Percentiles rank a stretch among this genome's conserved stretches.
These are phyloP conservation scores for Cryptococcus hybrid DNA, from an alignment of 1,284 basidiomycete genomes.

Conservation along the genomic window DNA sequence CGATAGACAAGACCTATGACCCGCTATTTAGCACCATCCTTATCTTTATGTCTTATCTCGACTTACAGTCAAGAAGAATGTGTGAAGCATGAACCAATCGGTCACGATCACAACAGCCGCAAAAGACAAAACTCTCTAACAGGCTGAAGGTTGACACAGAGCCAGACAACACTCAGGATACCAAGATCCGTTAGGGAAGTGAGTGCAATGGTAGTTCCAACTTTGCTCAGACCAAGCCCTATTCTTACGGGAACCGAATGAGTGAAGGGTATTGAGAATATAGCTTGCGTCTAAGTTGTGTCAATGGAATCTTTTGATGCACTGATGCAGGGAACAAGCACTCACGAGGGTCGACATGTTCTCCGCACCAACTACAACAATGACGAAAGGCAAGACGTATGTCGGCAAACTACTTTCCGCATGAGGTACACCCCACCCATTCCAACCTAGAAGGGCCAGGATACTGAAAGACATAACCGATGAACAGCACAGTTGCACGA, in stretches of 20 bases:
- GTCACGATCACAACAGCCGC: constrained; percentile 91
- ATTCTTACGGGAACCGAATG: constrained; percentile 90
- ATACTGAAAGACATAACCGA: constrained; percentile 91
- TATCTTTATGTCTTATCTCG: background rate
- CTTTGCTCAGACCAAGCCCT: constrained; percentile 79
- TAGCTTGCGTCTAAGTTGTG: constrained; percentile 70
- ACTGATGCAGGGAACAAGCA: background rate
- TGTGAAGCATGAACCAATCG: constrained; percentile 74
- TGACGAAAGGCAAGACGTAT: constrained; percentile 82
- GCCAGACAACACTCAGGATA: constrained; percentile 74
- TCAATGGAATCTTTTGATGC: background rate
- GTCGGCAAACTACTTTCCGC: constrained; percentile 47
- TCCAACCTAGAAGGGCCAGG: constrained; percentile 45
- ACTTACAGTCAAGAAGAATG: constrained; percentile 56
- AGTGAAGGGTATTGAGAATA: constrained; percentile 83
- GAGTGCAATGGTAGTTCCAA: constrained; percentile 85
- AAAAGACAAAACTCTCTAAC: constrained; percentile 89
- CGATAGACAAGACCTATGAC: constrained; percentile 53
- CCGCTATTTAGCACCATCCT: background rate
- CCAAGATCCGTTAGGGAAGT: constrained; percentile 86
- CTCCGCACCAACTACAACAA: constrained; percentile 93
- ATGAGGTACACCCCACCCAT: constrained; percentile 34
- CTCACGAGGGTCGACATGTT: constrained; percentile 93
- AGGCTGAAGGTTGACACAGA: constrained; percentile 68
- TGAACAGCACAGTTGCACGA: constrained; percentile 85